A percentile compares a stretch with the other conserved stretches of the same genome.
Conservation (phyloP, 1,284 basidiomycete genomes). For the Trametes sp. region DNA sequence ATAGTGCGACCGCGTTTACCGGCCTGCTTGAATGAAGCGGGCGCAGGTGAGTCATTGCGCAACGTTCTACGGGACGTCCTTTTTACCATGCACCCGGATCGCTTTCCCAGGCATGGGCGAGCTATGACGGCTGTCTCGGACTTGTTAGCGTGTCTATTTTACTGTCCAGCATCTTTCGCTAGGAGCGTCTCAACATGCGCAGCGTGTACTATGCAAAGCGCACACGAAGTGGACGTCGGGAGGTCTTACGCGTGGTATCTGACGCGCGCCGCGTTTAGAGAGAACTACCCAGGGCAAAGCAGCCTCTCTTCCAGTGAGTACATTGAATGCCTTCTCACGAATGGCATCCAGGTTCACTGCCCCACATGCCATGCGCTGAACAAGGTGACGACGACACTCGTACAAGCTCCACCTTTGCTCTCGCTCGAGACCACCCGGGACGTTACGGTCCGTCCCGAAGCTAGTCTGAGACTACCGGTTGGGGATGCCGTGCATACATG, state of each 20-base stretch:
- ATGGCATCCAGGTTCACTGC: not conserved
- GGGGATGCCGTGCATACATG: not conserved
- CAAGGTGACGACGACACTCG: not conserved
- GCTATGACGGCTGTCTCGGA: not conserved
- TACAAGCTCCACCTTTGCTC: not conserved
- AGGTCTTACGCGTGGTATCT: not conserved
- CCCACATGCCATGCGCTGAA: not conserved
- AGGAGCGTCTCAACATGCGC: not conserved
- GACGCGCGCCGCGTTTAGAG: not conserved
- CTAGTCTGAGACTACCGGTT: not conserved
- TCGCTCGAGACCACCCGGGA: not conserved
- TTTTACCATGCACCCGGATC: not conserved
- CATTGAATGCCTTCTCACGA: not conserved
- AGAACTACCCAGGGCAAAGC: not conserved
- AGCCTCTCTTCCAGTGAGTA: not conserved
- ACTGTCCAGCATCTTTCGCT: not conserved
- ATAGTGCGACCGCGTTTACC: not conserved
- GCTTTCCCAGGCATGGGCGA: not conserved
- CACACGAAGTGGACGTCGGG: not conserved
- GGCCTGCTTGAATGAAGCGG: too few species aligned
- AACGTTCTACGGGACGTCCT: not conserved
- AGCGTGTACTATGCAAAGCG: not conserved
- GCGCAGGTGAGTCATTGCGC: not conserved
- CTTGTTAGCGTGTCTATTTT: not conserved
- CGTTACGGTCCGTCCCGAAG: not conserved